Base-by-base conservation (phyloP, 768 basidiomycete species). In the Suillus plorans region DNA sequence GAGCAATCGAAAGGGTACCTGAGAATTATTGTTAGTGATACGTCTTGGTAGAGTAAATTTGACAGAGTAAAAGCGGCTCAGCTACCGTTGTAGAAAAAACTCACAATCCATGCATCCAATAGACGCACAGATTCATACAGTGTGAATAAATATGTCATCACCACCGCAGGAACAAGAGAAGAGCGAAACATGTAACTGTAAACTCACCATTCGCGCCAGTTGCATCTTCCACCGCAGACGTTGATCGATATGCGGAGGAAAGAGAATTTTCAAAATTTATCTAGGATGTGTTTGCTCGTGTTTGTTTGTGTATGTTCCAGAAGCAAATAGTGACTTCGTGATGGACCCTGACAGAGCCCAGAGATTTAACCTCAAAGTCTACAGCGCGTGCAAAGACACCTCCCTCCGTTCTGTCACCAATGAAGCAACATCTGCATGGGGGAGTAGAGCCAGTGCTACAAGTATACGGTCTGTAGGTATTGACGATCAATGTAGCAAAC, bases 71-170 rank as follows among this genome's bases (percentile, higher is more conserved):
- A 68, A 68, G 68, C 70, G 76, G 81, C 77, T 91, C 89, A 91
- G 89, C 82, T 91, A 91, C 89, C 90, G 89, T 91, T 91, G 90
- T 91, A 91, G 88, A 85, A 81, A 70, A 78, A 76, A 81, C 73
- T 87, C 88, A 86, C 72, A 62, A 82, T 81, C 74, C 78, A 75
- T 72, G 75, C 76, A 75, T 70, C 75, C 65, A 61, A 78, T 73
- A 77, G 75, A 74, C 69, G 73, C 70, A 76, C 74, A 74, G 73
- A 79, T 84, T 91, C 89, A 79, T 85, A 86, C 86, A 90, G 89
- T 90, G 87, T 88, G 88, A 89, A 90, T 88, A 79, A 74, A 78
- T 60, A 78, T 81, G 80, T 82, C 85, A 88, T 88, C 86, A 83
- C 72, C 52, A 77, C 72, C 73, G 69, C 64, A 70, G 25, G 67